phyloP scores from a whole-genome alignment of 352 stramenopile species.

The Phytophthora ohioensis region DNA sequence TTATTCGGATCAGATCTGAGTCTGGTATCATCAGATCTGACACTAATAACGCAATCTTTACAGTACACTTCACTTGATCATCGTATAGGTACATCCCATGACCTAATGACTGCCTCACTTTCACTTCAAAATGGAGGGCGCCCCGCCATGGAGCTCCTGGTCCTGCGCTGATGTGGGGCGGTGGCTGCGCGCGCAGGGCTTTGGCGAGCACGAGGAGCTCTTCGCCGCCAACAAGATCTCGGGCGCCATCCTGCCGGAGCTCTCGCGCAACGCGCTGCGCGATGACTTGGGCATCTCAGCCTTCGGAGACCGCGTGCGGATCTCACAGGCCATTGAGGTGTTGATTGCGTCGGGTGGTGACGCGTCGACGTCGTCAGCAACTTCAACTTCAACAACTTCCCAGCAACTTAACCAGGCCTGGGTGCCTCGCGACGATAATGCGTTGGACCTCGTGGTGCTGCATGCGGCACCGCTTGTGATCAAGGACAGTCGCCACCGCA shows the following conservation, averaged over 20 bases:
- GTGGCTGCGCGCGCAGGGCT: constrained; percentile 45
- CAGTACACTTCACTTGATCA: constrained; percentile 3
- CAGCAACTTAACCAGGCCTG: constrained; percentile 17
- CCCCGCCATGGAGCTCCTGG: constrained; percentile 43
- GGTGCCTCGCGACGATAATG: constrained; percentile 50
- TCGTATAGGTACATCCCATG: constrained; percentile 15
- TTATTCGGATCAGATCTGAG: constrained; percentile 34
- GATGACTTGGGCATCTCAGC: constrained; percentile 70
- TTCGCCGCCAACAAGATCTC: constrained; percentile 69
- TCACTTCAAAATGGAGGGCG: constrained; percentile 36
- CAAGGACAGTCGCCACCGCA: constrained; percentile 72
- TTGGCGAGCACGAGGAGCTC: constrained; percentile 46
- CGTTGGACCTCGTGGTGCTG: constrained; percentile 81
- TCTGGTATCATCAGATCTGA: constrained; percentile 7
- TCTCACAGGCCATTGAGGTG: constrained; percentile 64
- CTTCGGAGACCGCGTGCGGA: constrained; percentile 69
- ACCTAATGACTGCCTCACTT: constrained; percentile 21
- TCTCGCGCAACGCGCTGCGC: constrained; percentile 70
- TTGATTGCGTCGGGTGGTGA: constrained; percentile 34
- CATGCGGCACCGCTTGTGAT: constrained; percentile 85
- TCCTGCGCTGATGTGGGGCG: constrained; percentile 45
- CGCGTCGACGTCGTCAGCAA: constrained; percentile 3
- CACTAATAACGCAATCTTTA: constrained; percentile 27
- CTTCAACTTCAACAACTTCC: constrained; percentile 15
- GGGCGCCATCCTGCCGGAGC: constrained; percentile 64